Evolutionary conservation across 192 early-diverging fungal species (phyloP).

Genomic region (Diversispora eburnea): DNA sequence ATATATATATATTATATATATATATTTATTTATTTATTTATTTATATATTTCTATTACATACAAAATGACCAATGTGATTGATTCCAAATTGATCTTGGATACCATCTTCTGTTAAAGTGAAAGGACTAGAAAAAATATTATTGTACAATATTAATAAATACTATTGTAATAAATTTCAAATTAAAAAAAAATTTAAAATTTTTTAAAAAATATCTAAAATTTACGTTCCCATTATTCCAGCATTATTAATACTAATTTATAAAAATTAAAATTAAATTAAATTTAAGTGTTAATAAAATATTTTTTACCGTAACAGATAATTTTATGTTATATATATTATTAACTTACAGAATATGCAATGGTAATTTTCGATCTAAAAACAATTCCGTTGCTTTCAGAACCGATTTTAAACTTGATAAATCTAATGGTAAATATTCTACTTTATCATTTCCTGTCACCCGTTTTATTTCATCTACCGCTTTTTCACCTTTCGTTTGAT

Average conservation of each 20-base stretch:
- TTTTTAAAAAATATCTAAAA: background rate
- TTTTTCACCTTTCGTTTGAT: slow-evolving; percentile 19
- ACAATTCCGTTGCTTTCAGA: slow-evolving; percentile 31
- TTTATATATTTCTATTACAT: background rate
- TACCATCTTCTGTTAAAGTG: slow-evolving; percentile 33
- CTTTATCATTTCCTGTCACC: slow-evolving; percentile 29
- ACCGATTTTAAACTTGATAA: slow-evolving; percentile 28
- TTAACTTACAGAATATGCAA: slow-evolving; percentile 45
- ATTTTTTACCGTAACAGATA: no score
- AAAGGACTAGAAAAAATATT: no score
- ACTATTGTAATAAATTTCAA: background rate
- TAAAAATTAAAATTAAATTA: background rate
- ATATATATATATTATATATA: background rate
- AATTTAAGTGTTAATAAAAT: background rate
- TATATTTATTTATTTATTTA: background rate
- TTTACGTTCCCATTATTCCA: slow-evolving; percentile 30
- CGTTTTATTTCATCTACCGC: slow-evolving; percentile 33
- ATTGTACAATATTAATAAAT: no score
- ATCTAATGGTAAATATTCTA: slow-evolving; percentile 39
- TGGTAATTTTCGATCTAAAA: slow-evolving; percentile 33
- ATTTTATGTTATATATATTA: no score
- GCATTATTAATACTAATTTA: slow-evolving; percentile 35
- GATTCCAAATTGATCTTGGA: slow-evolving; percentile 42
- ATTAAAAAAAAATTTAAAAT: background rate
- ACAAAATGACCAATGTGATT: slow-evolving; percentile 46